phyloP scores from a whole-genome alignment of 2,329 filamentous ascomycete genomes.

The Neonectria ditissima region DNA sequence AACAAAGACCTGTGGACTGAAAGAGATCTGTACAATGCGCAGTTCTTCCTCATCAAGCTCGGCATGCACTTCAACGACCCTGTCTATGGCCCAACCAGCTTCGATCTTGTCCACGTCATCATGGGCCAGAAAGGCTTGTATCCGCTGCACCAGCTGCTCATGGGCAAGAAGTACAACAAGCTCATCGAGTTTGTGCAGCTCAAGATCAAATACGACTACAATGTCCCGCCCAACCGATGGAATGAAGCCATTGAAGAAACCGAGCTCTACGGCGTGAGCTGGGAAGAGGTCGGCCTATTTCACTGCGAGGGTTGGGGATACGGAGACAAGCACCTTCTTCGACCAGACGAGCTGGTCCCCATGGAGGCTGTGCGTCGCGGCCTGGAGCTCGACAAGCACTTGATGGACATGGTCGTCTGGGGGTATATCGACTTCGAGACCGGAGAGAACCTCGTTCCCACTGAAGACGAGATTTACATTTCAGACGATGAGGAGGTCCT shows the following conservation, averaged over 20 bases:
- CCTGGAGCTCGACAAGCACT: conserved; percentile 64
- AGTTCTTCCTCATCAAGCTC: conserved; percentile 78
- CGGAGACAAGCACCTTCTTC: conserved; percentile 59
- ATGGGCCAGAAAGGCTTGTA: conserved; percentile 69
- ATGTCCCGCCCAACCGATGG: conserved; percentile 50
- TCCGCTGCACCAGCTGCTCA: conserved; percentile 70
- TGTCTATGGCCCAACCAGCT: conserved; percentile 62
- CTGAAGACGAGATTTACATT: conserved; percentile 63
- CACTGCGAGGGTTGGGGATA: conserved; percentile 69
- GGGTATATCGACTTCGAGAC: conserved; percentile 69
- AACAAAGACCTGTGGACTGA: conserved; percentile 67
- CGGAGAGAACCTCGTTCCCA: conserved; percentile 63
- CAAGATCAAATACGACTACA: conserved; percentile 68
- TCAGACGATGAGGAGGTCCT: conserved; percentile 58
- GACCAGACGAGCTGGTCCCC: conserved; percentile 70
- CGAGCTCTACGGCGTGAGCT: conserved; percentile 63
- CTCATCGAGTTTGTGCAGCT: conserved; percentile 65
- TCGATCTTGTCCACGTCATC: conserved; percentile 66
- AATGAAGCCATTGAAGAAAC: conserved; percentile 32
- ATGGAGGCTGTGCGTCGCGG: conserved; percentile 65
- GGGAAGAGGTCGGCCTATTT: conserved; percentile 62
- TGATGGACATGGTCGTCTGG: conserved; percentile 70
- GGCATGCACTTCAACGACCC: conserved; percentile 77
- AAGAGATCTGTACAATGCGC: conserved; percentile 69
- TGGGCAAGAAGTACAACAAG: conserved; percentile 63